Evolutionary conservation across 257 asterid species (phyloP).

Genomic region (Rehmannia glutinosa): DNA sequence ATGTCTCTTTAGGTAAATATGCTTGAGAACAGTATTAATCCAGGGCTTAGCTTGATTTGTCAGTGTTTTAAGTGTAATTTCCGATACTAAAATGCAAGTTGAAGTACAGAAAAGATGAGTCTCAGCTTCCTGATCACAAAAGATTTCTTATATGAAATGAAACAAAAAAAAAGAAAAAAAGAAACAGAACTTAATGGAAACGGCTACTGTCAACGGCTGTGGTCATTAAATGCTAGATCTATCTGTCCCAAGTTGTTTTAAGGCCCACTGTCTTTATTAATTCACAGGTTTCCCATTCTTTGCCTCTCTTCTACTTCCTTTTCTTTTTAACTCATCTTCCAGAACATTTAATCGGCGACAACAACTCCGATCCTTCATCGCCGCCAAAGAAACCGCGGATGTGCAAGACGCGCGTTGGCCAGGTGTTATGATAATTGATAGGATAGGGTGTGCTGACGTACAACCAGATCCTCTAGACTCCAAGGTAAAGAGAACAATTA

Average conservation of each 20-base stretch:
- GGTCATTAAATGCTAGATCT: conserved; percentile 29
- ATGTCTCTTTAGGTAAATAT: background rate
- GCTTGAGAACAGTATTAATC: background rate
- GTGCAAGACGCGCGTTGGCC: no score
- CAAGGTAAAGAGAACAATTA: no score
- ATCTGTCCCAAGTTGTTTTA: conserved; percentile 16
- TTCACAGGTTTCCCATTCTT: background rate
- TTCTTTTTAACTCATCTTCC: no score
- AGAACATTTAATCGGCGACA: no score
- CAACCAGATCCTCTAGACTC: no score
- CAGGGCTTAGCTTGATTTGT: background rate
- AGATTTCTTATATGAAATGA: background rate
- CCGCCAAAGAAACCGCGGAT: no score
- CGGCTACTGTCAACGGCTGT: conserved; percentile 33
- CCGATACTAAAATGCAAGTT: no score
- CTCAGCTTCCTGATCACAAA: conserved; percentile 7
- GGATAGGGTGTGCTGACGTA: no score
- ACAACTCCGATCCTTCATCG: no score
- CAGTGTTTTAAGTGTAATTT: background rate
- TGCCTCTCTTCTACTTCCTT: background rate
- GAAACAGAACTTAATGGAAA: background rate
- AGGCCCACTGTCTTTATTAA: conserved; percentile 29
- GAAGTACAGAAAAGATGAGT: no score
- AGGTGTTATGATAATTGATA: no score
- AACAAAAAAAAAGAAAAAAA: background rate